Evolutionary conservation across 176 grass and related monocot species (phyloP), one percentile per base, ranked within the genome.

Genomic region (Stipa capillata): DNA sequence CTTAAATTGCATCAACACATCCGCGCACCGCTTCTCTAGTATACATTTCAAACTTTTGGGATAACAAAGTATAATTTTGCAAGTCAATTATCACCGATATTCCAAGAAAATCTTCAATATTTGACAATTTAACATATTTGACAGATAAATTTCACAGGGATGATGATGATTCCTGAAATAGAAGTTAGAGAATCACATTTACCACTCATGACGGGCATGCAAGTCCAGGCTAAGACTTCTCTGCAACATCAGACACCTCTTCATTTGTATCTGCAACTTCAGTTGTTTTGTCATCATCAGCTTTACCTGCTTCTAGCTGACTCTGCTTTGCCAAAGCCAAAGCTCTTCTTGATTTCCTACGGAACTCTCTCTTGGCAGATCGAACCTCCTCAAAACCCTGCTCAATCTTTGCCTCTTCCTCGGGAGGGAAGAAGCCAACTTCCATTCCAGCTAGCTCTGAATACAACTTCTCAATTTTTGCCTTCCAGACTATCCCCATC

Each of bases 391-490:
- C 85, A 20, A 87, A 92, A 63, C 80, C 85, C 45, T 82, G 82
- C 56, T 90, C 74, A 31, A 94, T 92, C 43, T 94, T 89, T 58
- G 82, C 18, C 78, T 97, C 89, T 80, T 92, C 92, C 86, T 98
- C 90, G 7, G 85, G 95, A 35, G 90, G 79, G 78, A 93, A 97
- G 76, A 93, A 89, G 9, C 81, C 84, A 39, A 93, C 81, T 76
- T 91, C 86, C 84, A 71, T 91, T 40, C 85, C 53, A 67, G 88
- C 91, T 72, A 91, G 80, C 18, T 94, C 73, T 65, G 79, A 85
- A 83, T 99, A 99, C 96, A 99, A 93, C 84, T 91, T 94, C 84
- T 99, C 96, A 48, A 99, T 80, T 64, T 82, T 92, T 73, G 84
- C 85, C 74, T 99, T 99, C 96, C 92, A 99, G 18, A 83, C 63